Evolutionary conservation across 2,329 filamentous ascomycete species (phyloP).

Genomic region (Microsporum canis): DNA sequence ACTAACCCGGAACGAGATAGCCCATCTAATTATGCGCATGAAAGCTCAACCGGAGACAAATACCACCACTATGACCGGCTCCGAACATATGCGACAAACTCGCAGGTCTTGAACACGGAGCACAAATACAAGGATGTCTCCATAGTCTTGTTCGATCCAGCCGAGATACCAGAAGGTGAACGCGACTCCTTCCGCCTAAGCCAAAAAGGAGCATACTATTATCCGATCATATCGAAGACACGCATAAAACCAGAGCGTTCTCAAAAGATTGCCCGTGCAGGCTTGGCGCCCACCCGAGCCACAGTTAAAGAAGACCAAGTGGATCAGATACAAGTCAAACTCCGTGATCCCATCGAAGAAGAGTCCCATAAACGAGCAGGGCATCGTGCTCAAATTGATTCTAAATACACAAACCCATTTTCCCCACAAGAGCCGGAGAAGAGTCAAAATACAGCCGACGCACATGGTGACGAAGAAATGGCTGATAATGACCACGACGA

Average conservation of each 20-base stretch:
- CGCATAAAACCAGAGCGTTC: constrained; percentile 42
- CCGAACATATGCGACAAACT: constrained; percentile 50
- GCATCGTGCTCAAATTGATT: constrained; percentile 37
- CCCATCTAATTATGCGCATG: constrained; percentile 39
- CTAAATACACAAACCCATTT: constrained; percentile 29
- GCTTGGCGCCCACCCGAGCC: constrained; percentile 28
- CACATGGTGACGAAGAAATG: constrained; percentile 1
- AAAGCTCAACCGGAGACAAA: constrained; percentile 32
- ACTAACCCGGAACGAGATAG: constrained; percentile 44
- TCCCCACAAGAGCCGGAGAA: constrained; percentile 13
- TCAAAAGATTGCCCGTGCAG: constrained; percentile 34
- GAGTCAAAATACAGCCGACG: background rate
- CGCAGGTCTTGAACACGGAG: constrained; percentile 41
- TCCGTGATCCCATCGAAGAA: constrained; percentile 40
- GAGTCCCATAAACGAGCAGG: constrained; percentile 39
- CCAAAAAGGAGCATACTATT: constrained; percentile 50
- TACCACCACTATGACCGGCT: constrained; percentile 46
- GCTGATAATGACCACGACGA: background rate
- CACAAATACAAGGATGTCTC: constrained; percentile 48
- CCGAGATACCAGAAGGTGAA: constrained; percentile 17
- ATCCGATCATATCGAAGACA: constrained; percentile 48
- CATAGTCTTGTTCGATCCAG: constrained; percentile 46
- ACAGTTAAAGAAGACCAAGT: constrained; percentile 39
- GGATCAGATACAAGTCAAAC: constrained; percentile 42
- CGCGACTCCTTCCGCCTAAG: constrained; percentile 18